phyloP scores from a whole-genome alignment of 306 rosid species.

The Ormosia emarginata region DNA sequence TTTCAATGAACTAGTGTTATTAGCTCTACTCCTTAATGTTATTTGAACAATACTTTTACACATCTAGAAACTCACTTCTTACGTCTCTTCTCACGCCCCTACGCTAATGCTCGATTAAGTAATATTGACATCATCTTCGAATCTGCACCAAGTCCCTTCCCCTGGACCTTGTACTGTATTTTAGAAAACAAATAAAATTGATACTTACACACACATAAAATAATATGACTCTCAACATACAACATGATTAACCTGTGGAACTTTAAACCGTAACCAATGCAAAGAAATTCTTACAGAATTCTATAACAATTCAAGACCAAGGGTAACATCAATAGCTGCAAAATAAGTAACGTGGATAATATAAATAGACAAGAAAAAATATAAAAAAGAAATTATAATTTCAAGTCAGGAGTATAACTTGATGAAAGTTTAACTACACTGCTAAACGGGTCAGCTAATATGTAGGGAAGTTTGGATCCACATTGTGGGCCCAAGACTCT shows the following conservation, averaged over 20 bases:
- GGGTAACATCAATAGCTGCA: not conserved
- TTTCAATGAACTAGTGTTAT: not conserved
- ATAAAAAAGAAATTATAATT: not conserved
- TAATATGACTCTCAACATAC: not conserved
- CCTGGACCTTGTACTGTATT: no score
- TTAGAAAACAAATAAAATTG: not conserved
- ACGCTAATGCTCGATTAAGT: not conserved
- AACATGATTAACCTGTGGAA: not conserved
- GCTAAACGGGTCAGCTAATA: conserved; percentile 17
- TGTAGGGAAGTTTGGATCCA: conserved; percentile 67
- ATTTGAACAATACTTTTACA: no score
- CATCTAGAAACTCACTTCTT: not conserved
- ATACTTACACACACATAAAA: not conserved
- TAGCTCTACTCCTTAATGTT: not conserved
- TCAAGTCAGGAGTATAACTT: not conserved
- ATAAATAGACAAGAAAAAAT: not conserved
- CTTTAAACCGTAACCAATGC: not conserved
- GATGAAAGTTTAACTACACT: no score
- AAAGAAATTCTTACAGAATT: not conserved
- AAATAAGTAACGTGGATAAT: not conserved
- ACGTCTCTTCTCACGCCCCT: not conserved
- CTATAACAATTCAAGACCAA: not conserved
- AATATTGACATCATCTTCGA: no score
- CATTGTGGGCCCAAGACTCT: conserved; percentile 80
- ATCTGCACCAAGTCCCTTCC: no score